phyloP scores from a whole-genome alignment of 305 asterid genomes.

The Fraxinus albicans region DNA sequence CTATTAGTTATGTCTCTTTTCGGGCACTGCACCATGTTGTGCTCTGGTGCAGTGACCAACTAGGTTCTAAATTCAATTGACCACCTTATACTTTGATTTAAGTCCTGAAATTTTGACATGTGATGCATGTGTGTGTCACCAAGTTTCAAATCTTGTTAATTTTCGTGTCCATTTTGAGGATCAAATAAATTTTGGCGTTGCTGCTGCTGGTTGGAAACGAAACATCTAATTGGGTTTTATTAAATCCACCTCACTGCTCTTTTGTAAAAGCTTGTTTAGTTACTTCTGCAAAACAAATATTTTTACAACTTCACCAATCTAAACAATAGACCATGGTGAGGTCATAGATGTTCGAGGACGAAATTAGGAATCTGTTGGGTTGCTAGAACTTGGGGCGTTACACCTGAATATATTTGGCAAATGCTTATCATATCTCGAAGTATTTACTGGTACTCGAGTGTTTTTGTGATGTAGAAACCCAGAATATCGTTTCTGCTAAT shows the following conservation, averaged over 20 bases:
- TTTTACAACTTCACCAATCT: background rate
- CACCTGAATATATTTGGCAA: conserved; percentile 2
- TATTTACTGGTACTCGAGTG: background rate
- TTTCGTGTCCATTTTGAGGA: background rate
- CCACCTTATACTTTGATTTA: background rate
- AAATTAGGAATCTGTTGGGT: background rate
- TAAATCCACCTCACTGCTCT: background rate
- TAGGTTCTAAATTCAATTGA: background rate
- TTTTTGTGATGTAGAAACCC: background rate
- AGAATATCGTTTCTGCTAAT: background rate
- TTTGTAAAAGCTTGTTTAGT: background rate
- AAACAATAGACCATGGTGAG: background rate
- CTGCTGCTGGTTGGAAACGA: background rate
- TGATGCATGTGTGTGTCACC: background rate
- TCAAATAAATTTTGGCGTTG: background rate
- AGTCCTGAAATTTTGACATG: background rate
- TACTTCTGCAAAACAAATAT: background rate
- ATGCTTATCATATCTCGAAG: background rate
- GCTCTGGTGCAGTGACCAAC: conserved; percentile 7
- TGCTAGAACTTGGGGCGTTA: background rate
- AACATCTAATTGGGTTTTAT: background rate
- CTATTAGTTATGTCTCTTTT: background rate
- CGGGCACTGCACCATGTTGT: background rate
- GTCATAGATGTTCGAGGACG: background rate
- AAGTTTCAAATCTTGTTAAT: background rate